Base-by-base conservation (phyloP, 1,284 basidiomycete species). In the Limonomyces culmigenus region DNA sequence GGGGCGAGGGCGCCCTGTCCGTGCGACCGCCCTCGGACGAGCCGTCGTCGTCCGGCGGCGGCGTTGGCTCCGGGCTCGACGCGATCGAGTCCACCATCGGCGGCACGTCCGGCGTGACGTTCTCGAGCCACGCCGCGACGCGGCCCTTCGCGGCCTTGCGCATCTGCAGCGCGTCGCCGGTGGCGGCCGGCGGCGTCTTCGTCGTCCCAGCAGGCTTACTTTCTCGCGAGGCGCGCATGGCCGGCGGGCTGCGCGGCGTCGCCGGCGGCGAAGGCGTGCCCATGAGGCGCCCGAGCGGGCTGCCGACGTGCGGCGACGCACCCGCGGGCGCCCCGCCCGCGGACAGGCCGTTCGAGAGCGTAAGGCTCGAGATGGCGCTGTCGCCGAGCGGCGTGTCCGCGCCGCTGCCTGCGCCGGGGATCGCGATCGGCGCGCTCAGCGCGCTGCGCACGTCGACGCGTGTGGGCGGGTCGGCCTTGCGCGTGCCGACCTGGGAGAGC, bases 121-220 rank as follows among this genome's bases (percentile, higher is more conserved):
- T 64, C 29, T 73, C 76, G 39, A 84, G 45, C 79, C 79, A 84
- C 11, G 72, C 76, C n/a, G 77, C 62, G 11, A 84, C 71, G n/a
- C 75, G 58, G 3, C 76, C 75, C 41, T 75, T 75, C 13, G 72
- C 69, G 33, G 67, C 67, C 42, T 59, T 54, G 32, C 60, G 52
- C 34, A 68, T 47, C 38, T 62, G 54, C 19, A 34, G 38, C 19
- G 33, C 34, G 30, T 45, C 40, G 2, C 43, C 41, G 6, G 37
- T 37, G 8, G 23, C 23, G 8, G 23, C 23, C 8, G 23, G 23
- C 8, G 23, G 23, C 23, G n/a, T n/a, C 8, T 8, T 8, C n/a
- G n/a, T n/a, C n/a, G n/a, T n/a, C n/a, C 25, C 25, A n/a, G 8
- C 25, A 8, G 25, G 8, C 21, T 42, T 48, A 21, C 45, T 43